These are phyloP conservation scores for Cylindrotheca closterium DNA, from an alignment of 108 stramenopile species.

Conservation along the genomic window DNA sequence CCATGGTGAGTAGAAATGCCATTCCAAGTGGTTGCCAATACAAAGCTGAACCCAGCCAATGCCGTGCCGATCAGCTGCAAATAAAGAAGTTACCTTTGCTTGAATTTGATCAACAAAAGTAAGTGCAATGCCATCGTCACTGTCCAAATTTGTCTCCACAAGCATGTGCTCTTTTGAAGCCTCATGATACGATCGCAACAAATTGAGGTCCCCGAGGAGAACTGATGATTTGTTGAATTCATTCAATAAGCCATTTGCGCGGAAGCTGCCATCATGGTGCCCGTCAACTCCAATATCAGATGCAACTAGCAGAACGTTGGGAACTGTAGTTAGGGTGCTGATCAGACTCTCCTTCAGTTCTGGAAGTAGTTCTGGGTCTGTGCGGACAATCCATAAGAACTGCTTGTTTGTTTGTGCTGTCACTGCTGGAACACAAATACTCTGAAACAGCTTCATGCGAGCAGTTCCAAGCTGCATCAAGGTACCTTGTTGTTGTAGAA, in stretches of 20 bases:
- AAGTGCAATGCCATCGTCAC: slow-evolving; percentile 55
- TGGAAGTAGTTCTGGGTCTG: slow-evolving; percentile 41
- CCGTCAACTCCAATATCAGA: slow-evolving; percentile 20
- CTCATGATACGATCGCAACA: not conserved
- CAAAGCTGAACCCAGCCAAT: slow-evolving; percentile 52
- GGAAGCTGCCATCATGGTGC: not conserved
- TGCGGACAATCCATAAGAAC: slow-evolving; percentile 53
- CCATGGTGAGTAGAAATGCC: slow-evolving; percentile 18
- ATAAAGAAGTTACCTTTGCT: slow-evolving; percentile 20
- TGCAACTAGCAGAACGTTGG: slow-evolving; percentile 33
- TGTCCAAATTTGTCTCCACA: slow-evolving; percentile 62
- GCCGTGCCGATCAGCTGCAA: slow-evolving; percentile 13
- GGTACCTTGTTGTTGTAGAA: slow-evolving; percentile 53
- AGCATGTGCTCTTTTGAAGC: no score
- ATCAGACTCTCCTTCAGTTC: slow-evolving; percentile 23
- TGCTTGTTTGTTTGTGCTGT: slow-evolving; percentile 33
- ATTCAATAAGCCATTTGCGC: no score
- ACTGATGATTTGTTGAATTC: not conserved
- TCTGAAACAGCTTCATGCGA: slow-evolving; percentile 39
- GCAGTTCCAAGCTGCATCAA: slow-evolving; percentile 39
- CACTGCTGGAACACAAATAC: slow-evolving; percentile 44
- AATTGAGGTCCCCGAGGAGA: slow-evolving; percentile 7
- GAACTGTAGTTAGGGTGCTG: slow-evolving; percentile 16
- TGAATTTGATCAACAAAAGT: slow-evolving; percentile 49
- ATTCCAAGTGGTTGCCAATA: no score